Conservation (phyloP, 176 grass and related monocot species). For the Avena sativa region DNA sequence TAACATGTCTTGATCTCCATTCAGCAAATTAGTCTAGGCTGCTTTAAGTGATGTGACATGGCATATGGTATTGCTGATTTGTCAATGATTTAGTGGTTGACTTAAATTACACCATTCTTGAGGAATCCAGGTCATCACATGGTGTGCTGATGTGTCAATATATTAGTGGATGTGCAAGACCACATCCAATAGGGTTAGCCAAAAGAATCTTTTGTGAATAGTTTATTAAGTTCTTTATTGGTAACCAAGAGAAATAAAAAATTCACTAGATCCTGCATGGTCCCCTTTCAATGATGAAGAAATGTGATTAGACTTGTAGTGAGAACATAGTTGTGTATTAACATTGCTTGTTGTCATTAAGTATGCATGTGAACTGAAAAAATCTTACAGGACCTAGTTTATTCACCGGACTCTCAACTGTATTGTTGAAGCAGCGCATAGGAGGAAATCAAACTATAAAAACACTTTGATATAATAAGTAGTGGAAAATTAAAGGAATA, state of each 20-base stretch:
- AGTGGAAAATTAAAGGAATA: background rate
- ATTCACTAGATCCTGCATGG: background rate
- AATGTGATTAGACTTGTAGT: background rate
- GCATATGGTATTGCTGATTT: constrained; percentile 20
- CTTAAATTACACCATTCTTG: background rate
- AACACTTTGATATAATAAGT: background rate
- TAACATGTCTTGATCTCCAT: background rate
- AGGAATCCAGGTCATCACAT: background rate
- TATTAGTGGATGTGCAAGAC: background rate
- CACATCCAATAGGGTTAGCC: constrained; percentile 20
- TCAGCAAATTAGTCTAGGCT: background rate
- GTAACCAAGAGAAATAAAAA: constrained; percentile 6
- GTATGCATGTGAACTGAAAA: background rate
- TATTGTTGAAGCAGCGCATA: too few relatives aligned
- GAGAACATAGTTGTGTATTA: background rate
- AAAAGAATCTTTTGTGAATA: constrained; percentile 26
- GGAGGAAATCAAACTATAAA: too few relatives aligned
- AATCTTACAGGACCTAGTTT: background rate
- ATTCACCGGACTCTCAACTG: too few relatives aligned
- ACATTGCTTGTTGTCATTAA: background rate
- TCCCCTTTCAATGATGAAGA: background rate
- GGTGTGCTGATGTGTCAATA: constrained; percentile 18
- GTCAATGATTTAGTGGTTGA: constrained; percentile 31
- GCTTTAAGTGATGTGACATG: background rate
- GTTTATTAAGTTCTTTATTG: constrained; percentile 14